Conservation (phyloP, 1,139 yeast genomes). For the Wickerhamiella pararugosa region DNA sequence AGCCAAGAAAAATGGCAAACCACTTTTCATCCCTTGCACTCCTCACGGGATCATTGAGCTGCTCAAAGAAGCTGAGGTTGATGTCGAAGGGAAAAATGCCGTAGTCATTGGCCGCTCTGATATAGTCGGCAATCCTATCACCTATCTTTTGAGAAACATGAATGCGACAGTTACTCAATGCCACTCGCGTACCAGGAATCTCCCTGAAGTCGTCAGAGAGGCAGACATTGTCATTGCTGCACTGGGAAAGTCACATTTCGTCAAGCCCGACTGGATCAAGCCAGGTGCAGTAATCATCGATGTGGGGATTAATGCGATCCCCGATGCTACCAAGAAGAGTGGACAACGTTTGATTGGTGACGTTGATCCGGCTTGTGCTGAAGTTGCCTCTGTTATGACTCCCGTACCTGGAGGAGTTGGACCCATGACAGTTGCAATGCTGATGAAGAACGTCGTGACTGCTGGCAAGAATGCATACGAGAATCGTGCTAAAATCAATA, state of each 20-base stretch:
- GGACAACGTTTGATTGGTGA: conserved; percentile 90
- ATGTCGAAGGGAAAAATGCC: conserved; percentile 64
- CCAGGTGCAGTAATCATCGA: conserved; percentile 78
- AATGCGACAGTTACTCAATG: conserved; percentile 79
- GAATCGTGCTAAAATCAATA: conserved; percentile 21
- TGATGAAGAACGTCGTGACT: conserved; percentile 68
- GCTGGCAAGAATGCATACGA: conserved; percentile 49
- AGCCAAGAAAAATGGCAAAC: conserved; percentile 76
- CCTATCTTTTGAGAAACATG: conserved; percentile 60
- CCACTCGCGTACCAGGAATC: conserved; percentile 61
- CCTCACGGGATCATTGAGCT: conserved; percentile 87
- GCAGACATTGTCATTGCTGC: conserved; percentile 94
- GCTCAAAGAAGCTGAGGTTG: conserved; percentile 46
- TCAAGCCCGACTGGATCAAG: conserved; percentile 83
- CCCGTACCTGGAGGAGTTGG: conserved; percentile 99
- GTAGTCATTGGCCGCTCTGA: conserved; percentile 94
- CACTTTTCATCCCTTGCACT: conserved; percentile 83
- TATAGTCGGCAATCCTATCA: conserved; percentile 90
- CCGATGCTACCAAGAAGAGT: conserved; percentile 59
- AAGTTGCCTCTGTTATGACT: conserved; percentile 62
- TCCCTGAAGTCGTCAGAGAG: conserved; percentile 41
- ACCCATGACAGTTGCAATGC: conserved; percentile 98
- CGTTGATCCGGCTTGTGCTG: conserved; percentile 60
- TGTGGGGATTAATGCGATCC: conserved; percentile 87
- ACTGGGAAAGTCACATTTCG: conserved; percentile 68